Percentiles rank a stretch among this genome's conserved stretches.
phyloP scores from a whole-genome alignment of 495 filamentous ascomycete genomes.

The Massariosphaeria phaeospora region DNA sequence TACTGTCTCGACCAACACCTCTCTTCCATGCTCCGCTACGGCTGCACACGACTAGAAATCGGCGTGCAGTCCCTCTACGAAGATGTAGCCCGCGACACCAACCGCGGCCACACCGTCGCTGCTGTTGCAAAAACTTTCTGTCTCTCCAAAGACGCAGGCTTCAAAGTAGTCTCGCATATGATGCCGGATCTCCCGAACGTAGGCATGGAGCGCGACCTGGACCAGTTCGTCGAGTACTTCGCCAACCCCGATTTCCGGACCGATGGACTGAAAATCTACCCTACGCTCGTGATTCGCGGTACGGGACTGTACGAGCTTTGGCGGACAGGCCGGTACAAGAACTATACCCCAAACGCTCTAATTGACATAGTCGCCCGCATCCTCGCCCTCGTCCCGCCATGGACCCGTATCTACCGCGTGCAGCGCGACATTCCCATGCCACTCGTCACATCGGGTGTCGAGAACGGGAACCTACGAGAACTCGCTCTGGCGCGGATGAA shows the following conservation, averaged over 20 bases:
- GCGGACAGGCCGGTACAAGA: constrained; percentile 94
- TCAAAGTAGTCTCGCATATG: constrained; percentile 99
- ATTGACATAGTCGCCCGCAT: constrained; percentile 95
- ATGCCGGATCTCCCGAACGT: constrained; percentile 99
- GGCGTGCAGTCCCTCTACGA: constrained; percentile 97
- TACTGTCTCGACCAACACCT: constrained; percentile 93
- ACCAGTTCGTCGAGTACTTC: constrained; percentile 97
- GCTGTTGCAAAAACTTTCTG: constrained; percentile 93
- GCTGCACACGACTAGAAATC: constrained; percentile 89
- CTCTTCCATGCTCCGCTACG: constrained; percentile 90
- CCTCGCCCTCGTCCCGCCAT: constrained; percentile 87
- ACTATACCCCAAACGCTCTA: constrained; percentile 94
- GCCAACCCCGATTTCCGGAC: constrained; percentile 94
- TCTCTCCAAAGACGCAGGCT: constrained; percentile 92
- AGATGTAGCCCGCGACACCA: constrained; percentile 96
- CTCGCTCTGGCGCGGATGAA: constrained; percentile 93
- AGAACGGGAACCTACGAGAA: constrained; percentile 95
- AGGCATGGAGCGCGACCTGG: constrained; percentile 93
- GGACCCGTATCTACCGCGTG: constrained; percentile 97
- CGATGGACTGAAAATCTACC: constrained; percentile 98
- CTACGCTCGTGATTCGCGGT: constrained; percentile 93
- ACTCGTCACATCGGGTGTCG: constrained; percentile 89
- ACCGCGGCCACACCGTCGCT: constrained; percentile 92
- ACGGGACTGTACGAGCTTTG: constrained; percentile 96
- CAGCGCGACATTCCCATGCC: constrained; percentile 99